Base-by-base conservation (phyloP, 495 filamentous ascomycete species). In the Penicillium dipodomyicola region DNA sequence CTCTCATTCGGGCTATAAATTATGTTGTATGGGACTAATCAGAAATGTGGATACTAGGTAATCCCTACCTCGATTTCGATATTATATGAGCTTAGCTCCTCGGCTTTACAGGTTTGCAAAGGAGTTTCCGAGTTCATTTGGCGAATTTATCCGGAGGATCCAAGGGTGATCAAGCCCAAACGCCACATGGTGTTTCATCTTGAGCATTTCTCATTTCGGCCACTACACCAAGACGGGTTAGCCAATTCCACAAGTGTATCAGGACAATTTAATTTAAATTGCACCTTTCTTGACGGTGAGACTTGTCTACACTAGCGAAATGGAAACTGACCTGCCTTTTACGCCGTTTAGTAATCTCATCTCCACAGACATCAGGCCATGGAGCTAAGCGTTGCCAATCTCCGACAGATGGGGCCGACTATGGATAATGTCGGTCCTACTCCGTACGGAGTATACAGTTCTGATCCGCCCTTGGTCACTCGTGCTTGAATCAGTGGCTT, bases 141-240 rank as follows among this genome's bases (percentile, higher is more conserved):
- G 62, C 25, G 40, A 55, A 56, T 51, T 52, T 41, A 25, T 37
- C 51, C 51, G 49, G 32, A 35, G 49, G 32, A 35, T 44, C 54
- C 17, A 50, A 53, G 57, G 43, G 40, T 33, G 25, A 29, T 42
- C 19, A 49, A 50, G 42, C 25, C 25, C 56, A 52, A 56, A 54
- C 39, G 58, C 52, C 48, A 56, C 59, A 54, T 57, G 32, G 7
- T 55, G 65, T 67, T 67, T 67, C 65, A 67, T 19, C 50, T 63
- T 65, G 47, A 64, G 42, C 35, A 52, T 41, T 14, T 33, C 39
- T 60, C 59, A 65, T 65, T 32, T 60, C 62, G 62, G 62, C 49
- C 44, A 45, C 49, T 9, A 41, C 45, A 54, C 56, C 40, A 59
- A 47, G 23, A 39, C 8, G 57, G 62, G 51, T 63, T 52, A 47